Conservation (phyloP, 495 filamentous ascomycete genomes). For the Neurospora sp. region DNA sequence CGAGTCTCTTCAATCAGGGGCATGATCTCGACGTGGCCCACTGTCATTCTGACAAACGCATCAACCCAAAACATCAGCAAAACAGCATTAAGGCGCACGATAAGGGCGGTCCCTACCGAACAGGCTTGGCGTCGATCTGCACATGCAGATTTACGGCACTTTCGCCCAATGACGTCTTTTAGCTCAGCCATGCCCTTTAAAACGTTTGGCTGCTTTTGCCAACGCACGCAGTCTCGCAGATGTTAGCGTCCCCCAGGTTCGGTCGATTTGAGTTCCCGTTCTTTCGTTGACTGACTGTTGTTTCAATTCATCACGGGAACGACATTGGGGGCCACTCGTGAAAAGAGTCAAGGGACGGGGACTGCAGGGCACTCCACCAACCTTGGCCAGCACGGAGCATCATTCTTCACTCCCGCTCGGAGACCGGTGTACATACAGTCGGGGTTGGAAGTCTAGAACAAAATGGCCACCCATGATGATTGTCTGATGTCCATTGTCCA, state of each 20-base stretch:
- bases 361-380: not conserved
- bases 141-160: not conserved
- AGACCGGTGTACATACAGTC: not conserved
- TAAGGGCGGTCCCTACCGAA: not conserved
- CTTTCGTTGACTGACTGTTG: not conserved
- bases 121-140: not conserved
- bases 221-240: not conserved
- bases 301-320: not conserved
- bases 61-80: not conserved
- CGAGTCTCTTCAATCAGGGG: not conserved
- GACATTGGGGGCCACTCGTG: no score
- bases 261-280: not conserved
- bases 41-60: not conserved
- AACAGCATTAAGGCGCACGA: not conserved
- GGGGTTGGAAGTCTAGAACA: not conserved
- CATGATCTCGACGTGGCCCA: not conserved
- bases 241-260: not conserved
- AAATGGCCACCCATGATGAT: not conserved
- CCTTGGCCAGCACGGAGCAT: not conserved
- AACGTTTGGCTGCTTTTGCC: not conserved
- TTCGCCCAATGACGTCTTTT: slow-evolving; percentile 1
- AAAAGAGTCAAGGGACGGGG: not conserved
- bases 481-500: not conserved
- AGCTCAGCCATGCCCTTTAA: not conserved
- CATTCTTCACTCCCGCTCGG: not conserved